phyloP scores from a whole-genome alignment of 352 stramenopile genomes.

The Globisporangium takayamanum region DNA sequence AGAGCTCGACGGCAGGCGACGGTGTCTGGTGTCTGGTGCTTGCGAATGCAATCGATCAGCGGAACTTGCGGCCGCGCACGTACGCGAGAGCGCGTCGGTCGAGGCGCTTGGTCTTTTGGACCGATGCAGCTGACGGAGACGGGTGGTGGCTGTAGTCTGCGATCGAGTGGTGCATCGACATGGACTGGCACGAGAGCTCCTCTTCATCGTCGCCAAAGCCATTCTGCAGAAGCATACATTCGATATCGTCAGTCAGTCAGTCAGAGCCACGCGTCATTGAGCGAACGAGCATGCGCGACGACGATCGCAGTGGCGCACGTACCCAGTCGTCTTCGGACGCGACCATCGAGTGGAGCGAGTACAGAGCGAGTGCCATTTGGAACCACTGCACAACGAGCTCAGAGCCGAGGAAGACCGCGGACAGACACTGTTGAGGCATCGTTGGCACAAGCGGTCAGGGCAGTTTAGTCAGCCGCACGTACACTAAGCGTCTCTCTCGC shows the following conservation, averaged over 20 bases:
- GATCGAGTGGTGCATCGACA: conserved; percentile 64
- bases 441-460: background rate
- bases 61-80: conserved; percentile 64
- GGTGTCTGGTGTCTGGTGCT: background rate
- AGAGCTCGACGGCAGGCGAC: background rate
- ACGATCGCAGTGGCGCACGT: background rate
- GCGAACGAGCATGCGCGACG: background rate
- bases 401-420: conserved; percentile 75
- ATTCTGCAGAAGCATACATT: conserved; percentile 21
- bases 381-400: conserved; percentile 83
- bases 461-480: background rate
- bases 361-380: conserved; percentile 74
- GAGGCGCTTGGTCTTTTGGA: conserved; percentile 76
- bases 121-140: conserved; percentile 47
- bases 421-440: conserved; percentile 47
- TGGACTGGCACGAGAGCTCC: conserved; percentile 41
- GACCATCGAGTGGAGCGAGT: conserved; percentile 77
- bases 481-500: background rate
- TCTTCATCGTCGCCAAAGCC: conserved; percentile 58
- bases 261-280: background rate
- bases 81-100: conserved; percentile 72
- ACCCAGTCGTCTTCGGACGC: conserved; percentile 75
- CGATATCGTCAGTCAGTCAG: background rate
- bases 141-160: conserved; percentile 71
- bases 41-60: conserved; percentile 21